Base-by-base conservation (phyloP, 805 yeast species). In the Saccharomyces paradoxus region DNA sequence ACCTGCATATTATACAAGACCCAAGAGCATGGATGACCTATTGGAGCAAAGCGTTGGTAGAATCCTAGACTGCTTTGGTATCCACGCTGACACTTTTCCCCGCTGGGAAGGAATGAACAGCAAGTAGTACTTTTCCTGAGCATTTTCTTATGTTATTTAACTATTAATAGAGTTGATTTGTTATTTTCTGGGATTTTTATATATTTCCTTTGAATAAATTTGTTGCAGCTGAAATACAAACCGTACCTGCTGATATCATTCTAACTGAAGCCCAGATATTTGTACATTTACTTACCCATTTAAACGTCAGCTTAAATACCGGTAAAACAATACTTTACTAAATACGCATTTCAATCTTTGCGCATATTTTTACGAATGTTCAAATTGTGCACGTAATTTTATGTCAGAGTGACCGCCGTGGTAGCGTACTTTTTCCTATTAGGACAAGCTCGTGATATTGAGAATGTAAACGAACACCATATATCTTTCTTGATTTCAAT, bases 1-100 rank as follows among this genome's bases (percentile, higher is more conserved):
- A 5, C 63, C 66, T 3, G 70, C 70, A 7, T 66, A 65, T 47
- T 66, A 66, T 52, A 63, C 66, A 12, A 62, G 51, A 50, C 68
- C 68, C n/a, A 55, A 54, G 29, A 50, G 58, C 4, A 52, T 65
- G n/a, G 63, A 63, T 4, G 66, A 66, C 54, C 52, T 65, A 4
- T 54, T 66, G 21, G 62, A 64, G n/a, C 70, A 66, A 55, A 63
- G 61, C 4, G 53, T 55, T 21, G 70, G 68, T 1, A 53, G 69
- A 24, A 62, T 65, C 9, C 50, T 65, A 6, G 68, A 66, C 49
- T 62, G 58, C 48, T 66, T 65, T 59, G 65, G 64, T 2, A 58
- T 66, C 6, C 59, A 64, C 46, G 52, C 60, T 13, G 54, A 57
- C 22, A 53, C 55, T 4, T 62, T 65, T 48, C 66, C 68, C 5